phyloP scores from a whole-genome alignment of 352 stramenopile species.

The Phytophthora gonapodyides region DNA sequence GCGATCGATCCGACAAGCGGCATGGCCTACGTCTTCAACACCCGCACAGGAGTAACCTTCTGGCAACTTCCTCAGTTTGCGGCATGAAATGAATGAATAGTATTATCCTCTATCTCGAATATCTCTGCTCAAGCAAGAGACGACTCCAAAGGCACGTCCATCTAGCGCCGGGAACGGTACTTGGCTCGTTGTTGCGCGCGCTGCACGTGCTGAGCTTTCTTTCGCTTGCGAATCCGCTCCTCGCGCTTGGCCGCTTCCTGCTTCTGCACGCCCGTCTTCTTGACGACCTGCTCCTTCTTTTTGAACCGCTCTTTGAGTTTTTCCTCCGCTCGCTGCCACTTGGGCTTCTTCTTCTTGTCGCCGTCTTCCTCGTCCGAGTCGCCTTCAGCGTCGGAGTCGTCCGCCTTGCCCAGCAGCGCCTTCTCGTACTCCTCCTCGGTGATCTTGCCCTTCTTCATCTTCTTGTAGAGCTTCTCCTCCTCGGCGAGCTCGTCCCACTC shows the following conservation, averaged over 20 bases:
- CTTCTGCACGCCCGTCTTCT: conserved; percentile 77
- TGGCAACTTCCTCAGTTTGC: conserved; percentile 61
- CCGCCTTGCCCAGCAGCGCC: conserved; percentile 61
- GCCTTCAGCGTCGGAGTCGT: conserved; percentile 43
- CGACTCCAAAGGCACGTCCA: conserved; percentile 10
- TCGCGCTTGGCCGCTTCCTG: conserved; percentile 79
- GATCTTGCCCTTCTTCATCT: conserved; percentile 98
- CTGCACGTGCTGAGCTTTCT: conserved; percentile 78
- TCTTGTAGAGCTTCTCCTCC: conserved; percentile 97
- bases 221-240: conserved; percentile 80
- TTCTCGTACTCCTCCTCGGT: conserved; percentile 93
- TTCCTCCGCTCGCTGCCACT: conserved; percentile 60
- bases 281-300: conserved; percentile 77
- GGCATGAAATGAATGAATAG: conserved; percentile 33
- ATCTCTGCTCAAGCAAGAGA: conserved; percentile 1
- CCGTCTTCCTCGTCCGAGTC: conserved; percentile 33
- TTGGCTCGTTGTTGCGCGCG: conserved; percentile 62
- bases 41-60: conserved; percentile 50
- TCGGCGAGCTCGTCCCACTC: conserved; percentile 99
- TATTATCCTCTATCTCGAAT: conserved; percentile 37
- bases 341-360: conserved; percentile 59
- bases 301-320: conserved; percentile 84
- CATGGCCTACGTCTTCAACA: conserved; percentile 61
- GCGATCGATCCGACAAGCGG: conserved; percentile 53
- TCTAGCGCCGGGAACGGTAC: conserved; percentile 37